Base-by-base conservation (phyloP, 2,329 filamentous ascomycete genomes). In the Colletotrichum ledebouriae region DNA sequence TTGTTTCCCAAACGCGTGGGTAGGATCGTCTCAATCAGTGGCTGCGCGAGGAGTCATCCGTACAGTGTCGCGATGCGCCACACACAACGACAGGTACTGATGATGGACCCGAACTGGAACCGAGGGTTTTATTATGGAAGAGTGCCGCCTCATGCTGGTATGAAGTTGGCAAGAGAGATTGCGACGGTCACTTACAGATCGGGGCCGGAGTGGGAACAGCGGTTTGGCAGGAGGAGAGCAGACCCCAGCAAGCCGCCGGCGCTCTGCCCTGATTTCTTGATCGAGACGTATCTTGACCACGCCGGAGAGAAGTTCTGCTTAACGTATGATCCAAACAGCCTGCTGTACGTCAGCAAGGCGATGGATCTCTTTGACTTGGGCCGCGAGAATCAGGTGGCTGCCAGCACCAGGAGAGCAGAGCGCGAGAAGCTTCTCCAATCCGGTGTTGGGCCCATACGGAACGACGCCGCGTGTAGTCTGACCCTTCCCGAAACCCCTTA, bases 51-150 rank as follows among this genome's bases (percentile, higher is more conserved):
- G 71, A 97, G 92, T 73, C 96, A 99, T 78, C 96, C 96, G 0
- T 99, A 99, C 82, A 97, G 94, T 79, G 97, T 99, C 77, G 96
- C 96, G 39, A 98, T 99, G 95, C 90, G 96, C 61, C 96, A 99
- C 80, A 97, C 95, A 0, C 96, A 99, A 80, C 90, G 96, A 33
- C 96, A 98, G 82, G 96, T 98, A 1, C 87, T 99, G 55, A 98
- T 99, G 94, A 98, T 98, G 92, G 96, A 99, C 75, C 94, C 94
- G 2, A 94, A 97, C 75, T 99, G 96, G 96, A 93, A 93, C 73
- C 89, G 96, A 41, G 96, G 96, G 2, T 97, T 95, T 82, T 98
- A 98, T 84, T 97, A 97, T 77, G 91, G 90, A 75, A 83, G 85
- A 47, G 89, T 99, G 6, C 96, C 96, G 2, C 96, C 96, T 0